Conservation (phyloP, 2,329 filamentous ascomycete genomes). For the Neofusicoccum kwambonambiense region DNA sequence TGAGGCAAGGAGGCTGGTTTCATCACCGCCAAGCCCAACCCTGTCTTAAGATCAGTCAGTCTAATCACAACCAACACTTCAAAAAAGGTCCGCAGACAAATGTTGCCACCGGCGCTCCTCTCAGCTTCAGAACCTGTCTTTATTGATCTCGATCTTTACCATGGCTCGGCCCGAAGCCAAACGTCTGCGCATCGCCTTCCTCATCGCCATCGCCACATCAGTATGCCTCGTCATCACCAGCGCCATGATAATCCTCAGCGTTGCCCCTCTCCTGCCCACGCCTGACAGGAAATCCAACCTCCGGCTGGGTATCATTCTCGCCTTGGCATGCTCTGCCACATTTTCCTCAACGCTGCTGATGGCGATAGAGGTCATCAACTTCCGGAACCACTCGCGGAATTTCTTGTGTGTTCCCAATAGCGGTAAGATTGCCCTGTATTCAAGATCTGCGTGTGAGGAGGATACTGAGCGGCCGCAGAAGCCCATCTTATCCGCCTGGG, state of each 20-base stretch:
- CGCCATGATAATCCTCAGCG: background rate
- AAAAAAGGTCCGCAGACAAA: background rate
- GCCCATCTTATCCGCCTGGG: background rate
- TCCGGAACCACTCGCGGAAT: background rate
- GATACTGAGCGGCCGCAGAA: background rate
- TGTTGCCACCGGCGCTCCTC: too few relatives aligned
- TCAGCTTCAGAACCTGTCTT: background rate
- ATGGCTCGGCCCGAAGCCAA: background rate
- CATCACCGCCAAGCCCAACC: background rate
- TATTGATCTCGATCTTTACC: background rate
- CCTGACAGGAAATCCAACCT: background rate
- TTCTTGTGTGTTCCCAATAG: background rate
- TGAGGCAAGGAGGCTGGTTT: too few relatives aligned
- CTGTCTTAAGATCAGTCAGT: background rate
- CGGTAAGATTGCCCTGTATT: background rate
- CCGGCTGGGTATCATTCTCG: background rate
- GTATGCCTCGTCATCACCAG: background rate
- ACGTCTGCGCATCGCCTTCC: background rate
- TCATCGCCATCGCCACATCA: background rate
- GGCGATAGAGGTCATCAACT: background rate
- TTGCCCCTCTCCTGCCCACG: background rate
- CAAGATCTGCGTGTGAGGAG: background rate
- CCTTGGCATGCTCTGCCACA: background rate
- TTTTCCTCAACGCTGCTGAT: background rate
- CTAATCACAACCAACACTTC: background rate